Percentiles rank a stretch among this genome's conserved stretches.
Evolutionary conservation across 371 early-diverging fungal species (phyloP).

Genomic region (Haplosporangium sp.): DNA sequence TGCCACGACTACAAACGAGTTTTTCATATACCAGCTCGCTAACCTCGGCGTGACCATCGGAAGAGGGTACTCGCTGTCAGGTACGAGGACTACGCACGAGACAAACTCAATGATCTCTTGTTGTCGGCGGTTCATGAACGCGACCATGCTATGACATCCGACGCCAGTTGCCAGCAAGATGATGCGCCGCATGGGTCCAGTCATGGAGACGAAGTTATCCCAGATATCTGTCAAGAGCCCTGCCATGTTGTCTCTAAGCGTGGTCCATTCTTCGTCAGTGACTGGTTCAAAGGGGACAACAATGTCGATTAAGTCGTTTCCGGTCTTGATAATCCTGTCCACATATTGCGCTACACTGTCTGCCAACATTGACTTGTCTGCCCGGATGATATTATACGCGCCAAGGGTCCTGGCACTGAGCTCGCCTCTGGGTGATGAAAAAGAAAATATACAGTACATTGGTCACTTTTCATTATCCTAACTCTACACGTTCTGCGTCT

Average conservation of each 20-base stretch:
- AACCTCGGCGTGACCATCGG: constrained; percentile 46
- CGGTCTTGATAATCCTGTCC: constrained; percentile 34
- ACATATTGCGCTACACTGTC: constrained; percentile 49
- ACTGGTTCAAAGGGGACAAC: constrained; percentile 43
- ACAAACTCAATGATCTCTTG: constrained; percentile 35
- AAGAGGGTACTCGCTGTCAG: constrained; percentile 38
- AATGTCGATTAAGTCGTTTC: constrained; percentile 45
- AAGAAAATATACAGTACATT: background rate
- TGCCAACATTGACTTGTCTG: constrained; percentile 38
- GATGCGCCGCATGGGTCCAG: constrained; percentile 29
- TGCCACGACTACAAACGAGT: constrained; percentile 43
- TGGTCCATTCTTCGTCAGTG: constrained; percentile 38
- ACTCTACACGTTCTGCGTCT: background rate
- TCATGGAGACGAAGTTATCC: constrained; percentile 43
- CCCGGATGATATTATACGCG: constrained; percentile 37
- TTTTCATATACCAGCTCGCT: constrained; percentile 38
- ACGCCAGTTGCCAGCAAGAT: constrained; percentile 41
- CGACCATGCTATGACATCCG: constrained; percentile 42
- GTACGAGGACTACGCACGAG: constrained; percentile 44
- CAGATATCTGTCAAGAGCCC: constrained; percentile 46
- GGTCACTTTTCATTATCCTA: background rate
- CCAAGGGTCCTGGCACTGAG: constrained; percentile 46
- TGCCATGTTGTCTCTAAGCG: constrained; percentile 40
- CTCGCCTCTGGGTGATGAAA: constrained; percentile 26
- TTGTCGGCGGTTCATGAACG: constrained; percentile 53